Evolutionary conservation across 805 yeast genomes (phyloP), one percentile per base, ranked within the genome.

Genomic region (Kodamaea neixiangensis): DNA sequence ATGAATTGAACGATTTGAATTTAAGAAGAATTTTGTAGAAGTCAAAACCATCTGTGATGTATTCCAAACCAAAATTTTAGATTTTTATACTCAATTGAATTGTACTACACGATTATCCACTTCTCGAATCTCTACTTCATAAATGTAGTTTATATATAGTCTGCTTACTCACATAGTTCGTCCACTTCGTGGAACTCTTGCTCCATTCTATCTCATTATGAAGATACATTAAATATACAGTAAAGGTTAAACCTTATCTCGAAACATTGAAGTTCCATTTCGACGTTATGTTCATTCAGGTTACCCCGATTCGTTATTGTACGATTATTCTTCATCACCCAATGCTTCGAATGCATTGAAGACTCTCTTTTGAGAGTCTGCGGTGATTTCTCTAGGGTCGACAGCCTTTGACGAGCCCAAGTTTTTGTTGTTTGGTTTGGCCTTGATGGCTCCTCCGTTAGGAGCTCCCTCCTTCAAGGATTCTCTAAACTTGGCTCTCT

Each of bases 301-400:
- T 29, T 5, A 13, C 13, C 33, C 44, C 33, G 34, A 41, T 19
- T 25, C 11, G 29, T 31, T 20, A 22, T 29, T 33, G n/a, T 34
- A 25, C 31, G 43, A 17, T 43, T 38, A 48, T 37, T 78, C 86
- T 21, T 78, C 85, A 43, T 75, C 85, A 22, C 80, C 86, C 63
- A 88, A 80, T 20, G 93, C 93, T 59, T 85, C 91, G 66, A 88
- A 88, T 3, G 94, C 93, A 68, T 88, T 88, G 77, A 87, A 88
- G 17, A 81, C 76, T 41, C 77, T 76, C 54, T 82, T 81, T 54
- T 81, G 86, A 56, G 84, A 81, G 56, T 85, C 89, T 37, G 89
- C 82, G 53, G 83, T 77, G 53, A 83, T 77, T 65, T 87, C 93
- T 65, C 86, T 81, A 17, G 87, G 75, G 62, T 86, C 91, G 45